Evolutionary conservation across 73 alveolate species (phyloP).

Genomic region (Paramecium octaurelia): DNA sequence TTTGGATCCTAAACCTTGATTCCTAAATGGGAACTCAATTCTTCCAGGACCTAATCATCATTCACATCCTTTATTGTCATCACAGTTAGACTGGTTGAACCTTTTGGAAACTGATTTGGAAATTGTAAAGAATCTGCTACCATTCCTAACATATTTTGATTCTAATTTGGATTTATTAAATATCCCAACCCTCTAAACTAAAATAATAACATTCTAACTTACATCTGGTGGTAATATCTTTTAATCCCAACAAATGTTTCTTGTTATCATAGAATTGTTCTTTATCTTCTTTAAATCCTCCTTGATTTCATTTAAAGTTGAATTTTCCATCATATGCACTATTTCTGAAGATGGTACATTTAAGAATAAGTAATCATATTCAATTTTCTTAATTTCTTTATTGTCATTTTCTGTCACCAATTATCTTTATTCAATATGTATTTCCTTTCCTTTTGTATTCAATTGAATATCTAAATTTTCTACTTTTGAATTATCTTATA

Average conservation of each 20-base stretch:
- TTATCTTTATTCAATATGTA: not conserved
- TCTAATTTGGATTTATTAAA: not conserved
- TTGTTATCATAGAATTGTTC: not conserved
- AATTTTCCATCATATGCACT: not conserved
- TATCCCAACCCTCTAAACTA: constrained; percentile 42
- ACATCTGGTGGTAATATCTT: not conserved
- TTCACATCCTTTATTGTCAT: not conserved
- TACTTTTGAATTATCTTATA: not conserved
- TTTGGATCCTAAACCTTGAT: not conserved
- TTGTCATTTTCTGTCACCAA: not conserved
- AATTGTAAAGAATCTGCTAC: not conserved
- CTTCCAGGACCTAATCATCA: not conserved
- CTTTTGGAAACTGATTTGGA: not conserved
- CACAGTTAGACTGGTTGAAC: not conserved
- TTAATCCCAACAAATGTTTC: not conserved
- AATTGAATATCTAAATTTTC: not conserved
- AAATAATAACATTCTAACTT: not conserved
- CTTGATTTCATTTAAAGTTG: not conserved
- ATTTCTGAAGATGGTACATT: not conserved
- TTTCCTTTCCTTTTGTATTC: not conserved
- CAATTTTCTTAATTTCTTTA: not conserved
- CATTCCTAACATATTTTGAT: not conserved
- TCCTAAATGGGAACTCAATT: not conserved
- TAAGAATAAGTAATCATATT: not conserved
- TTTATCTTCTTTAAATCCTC: not conserved